Evolutionary conservation across 2,329 filamentous ascomycete species (phyloP), one percentile per base, ranked within the genome.

Genomic region (Lanzia echinophila): DNA sequence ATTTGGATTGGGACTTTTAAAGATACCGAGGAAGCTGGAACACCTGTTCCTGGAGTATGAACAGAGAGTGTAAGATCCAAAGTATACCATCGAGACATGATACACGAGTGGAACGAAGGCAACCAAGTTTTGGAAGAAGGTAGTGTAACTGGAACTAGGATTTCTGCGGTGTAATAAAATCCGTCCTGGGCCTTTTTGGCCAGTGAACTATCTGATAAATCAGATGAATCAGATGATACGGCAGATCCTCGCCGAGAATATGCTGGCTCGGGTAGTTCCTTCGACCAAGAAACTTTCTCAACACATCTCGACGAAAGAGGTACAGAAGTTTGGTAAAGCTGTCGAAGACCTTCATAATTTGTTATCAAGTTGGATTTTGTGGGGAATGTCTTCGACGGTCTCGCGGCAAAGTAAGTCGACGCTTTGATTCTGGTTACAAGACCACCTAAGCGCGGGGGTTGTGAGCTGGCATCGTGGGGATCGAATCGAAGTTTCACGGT

Each of bases 81-180:
- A 3, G 72, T 68, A 66, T 89, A 88, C 17, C 75, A 70, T 50
- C 86, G 76, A n/a, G 80, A 82, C 43, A 82, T 71, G 50, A 88
- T 75, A 66, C 85, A 89, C 38, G 79, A 77, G 71, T 87, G 82
- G 70, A 88, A 89, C 2, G 83, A 84, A 1, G 85, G 86, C 19
- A 86, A 70, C 65, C 86, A 86, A 24, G 76, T 71, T 61, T 84
- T 86, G 58, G 72, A 72, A n/a, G 65, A 63, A 1, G 85, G 84
- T 0, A 87, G 73, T 1, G 76, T 76, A 62, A 88, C 71, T 0
- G 85, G 85, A 2, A 87, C 78, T 2, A 85, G 65, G 34, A 88
- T 71, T n/a, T 73, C 73, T 6, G 83, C 75, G 2, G 80, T 83
- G 69, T 85, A 88, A 69, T 63, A 63, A 10, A 49, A 33, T 20